Percentiles rank a stretch among this genome's conserved stretches.
Conservation (phyloP, 176 grass and related monocot genomes). For the Paspalum notatum region DNA sequence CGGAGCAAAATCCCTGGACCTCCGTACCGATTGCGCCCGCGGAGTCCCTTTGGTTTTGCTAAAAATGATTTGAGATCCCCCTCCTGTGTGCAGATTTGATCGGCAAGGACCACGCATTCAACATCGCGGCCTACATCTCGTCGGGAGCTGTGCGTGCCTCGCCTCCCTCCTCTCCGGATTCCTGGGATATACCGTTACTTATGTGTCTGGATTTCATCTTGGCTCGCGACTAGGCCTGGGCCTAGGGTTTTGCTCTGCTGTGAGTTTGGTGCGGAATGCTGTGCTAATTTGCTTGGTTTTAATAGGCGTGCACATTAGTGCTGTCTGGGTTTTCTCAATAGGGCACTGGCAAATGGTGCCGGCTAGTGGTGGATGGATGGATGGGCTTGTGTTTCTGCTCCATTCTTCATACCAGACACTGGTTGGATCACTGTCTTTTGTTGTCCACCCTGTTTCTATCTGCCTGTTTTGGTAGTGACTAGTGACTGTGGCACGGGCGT, state of each 20-base stretch:
- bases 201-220: not conserved
- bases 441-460: not conserved
- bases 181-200: slow-evolving; percentile 16
- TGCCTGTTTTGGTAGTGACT: not conserved
- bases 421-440: not conserved
- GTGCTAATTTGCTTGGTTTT: slow-evolving; percentile 5
- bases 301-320: not conserved
- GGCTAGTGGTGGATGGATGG: not conserved
- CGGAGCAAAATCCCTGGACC: not conserved
- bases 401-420: not conserved
- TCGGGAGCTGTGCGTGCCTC: slow-evolving; percentile 50
- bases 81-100: slow-evolving; percentile 56
- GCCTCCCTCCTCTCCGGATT: not conserved
- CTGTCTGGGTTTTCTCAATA: slow-evolving; percentile 8
- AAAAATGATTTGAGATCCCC: not conserved
- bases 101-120: slow-evolving; percentile 75
- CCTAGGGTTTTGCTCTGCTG: slow-evolving; percentile 35
- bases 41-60: slow-evolving; percentile 22
- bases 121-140: slow-evolving; percentile 67
- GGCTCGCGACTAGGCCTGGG: not conserved
- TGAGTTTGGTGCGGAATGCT: not conserved
- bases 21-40: not conserved
- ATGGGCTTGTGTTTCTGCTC: not conserved
- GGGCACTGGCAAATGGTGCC: not conserved
- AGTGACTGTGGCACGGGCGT: not conserved